phyloP scores from a whole-genome alignment of 306 rosid species.

The Malus fusca region DNA sequence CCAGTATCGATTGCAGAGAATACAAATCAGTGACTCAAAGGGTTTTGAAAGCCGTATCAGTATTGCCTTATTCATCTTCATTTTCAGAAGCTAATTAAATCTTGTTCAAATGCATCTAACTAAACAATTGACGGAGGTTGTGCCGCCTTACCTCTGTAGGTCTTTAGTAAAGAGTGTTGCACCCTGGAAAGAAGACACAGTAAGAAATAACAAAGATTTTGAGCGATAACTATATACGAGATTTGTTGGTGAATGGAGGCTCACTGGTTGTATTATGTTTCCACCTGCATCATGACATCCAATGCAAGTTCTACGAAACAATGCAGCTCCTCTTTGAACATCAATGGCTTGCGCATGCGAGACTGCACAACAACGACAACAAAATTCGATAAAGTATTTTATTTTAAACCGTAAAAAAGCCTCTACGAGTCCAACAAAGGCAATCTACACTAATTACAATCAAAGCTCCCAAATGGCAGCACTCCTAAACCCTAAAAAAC shows the following conservation, averaged over 20 bases:
- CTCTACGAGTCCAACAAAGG: too few species aligned
- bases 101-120: background rate
- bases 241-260: slow-evolving; percentile 9
- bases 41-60: background rate
- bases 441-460: too few species aligned
- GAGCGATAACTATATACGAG: background rate
- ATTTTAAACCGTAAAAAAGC: background rate
- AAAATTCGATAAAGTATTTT: background rate
- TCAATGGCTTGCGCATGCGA: slow-evolving; percentile 57
- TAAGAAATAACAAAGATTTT: slow-evolving; percentile 1
- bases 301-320: slow-evolving; percentile 69
- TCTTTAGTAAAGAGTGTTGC: slow-evolving; percentile 70
- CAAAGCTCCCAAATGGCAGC: too few species aligned
- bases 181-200: slow-evolving; percentile 36
- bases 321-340: slow-evolving; percentile 61
- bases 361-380: slow-evolving; percentile 14
- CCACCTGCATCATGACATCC: slow-evolving; percentile 91
- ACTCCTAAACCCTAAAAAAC: too few species aligned
- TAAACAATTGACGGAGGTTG: background rate
- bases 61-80: background rate
- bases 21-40: background rate
- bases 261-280: slow-evolving; percentile 82
- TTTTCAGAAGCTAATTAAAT: background rate
- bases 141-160: slow-evolving; percentile 60
- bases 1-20: background rate